Evolutionary conservation across 352 stramenopile genomes (phyloP), one percentile per base, ranked within the genome.

Genomic region (Globisporangium radiosum): DNA sequence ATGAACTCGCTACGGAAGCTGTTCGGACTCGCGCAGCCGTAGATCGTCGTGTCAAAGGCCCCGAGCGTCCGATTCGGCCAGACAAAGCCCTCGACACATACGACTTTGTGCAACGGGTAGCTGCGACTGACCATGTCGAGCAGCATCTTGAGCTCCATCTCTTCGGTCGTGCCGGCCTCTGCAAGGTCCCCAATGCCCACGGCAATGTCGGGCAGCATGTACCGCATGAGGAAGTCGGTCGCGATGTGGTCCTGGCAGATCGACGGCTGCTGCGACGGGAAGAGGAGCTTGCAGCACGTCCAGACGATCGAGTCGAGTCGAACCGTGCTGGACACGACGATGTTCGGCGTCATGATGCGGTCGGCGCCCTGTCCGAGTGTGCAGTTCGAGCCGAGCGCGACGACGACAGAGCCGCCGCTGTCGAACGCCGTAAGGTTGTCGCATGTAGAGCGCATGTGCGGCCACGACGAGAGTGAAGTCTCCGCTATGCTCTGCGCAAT

Each of bases 11-110:
- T 63, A 8, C 56, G 48, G 39, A 64, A 66, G 13, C 57, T 25
- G 40, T 68, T 72, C 1, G 62, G 53, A 43, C 65, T 72, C 25
- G 62, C 62, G 40, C 65, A 72, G 43, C 57, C 65, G 43, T 65
- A 71, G 56, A 71, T 65, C 36, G 40, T 57, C 2, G 57, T 47
- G 33, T 54, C 19, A 38, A 63, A 65, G 7, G 15, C 13, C 10
- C 63, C 54, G 11, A 54, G 60, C 3, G 49, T 53, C 33, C 57
- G 48, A 52, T 66, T 70, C 9, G 40, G 50, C 54, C 62, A 73
- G 14, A 49, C 25, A n/a, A 72, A 69, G n/a, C 65, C 62, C 10
- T 62, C 58, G 9, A 61, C 43, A 39, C 62, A 72, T 3, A 64
- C 40, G 25, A 72, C 53, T 19, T 60, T 54, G 61, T 61, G n/a